Evolutionary conservation across 768 basidiomycete species (phyloP), one percentile per base, ranked within the genome.

Genomic region (Pulveroboletus ravenelii): DNA sequence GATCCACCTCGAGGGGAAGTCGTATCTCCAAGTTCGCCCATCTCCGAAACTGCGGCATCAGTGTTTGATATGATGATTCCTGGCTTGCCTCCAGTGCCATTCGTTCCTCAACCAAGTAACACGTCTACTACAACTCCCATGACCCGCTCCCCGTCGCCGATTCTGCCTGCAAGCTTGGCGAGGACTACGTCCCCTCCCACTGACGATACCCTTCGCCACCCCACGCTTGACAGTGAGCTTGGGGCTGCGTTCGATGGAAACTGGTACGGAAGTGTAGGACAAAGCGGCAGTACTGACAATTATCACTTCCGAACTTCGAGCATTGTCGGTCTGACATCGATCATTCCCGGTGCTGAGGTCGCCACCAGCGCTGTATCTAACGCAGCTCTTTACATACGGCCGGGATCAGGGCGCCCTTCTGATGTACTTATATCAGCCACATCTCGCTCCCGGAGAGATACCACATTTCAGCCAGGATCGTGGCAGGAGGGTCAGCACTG

Each of bases 141-240:
- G 6, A 63, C 66, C 9, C 58, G 20, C 20, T 23, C 62, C 7
- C 41, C 62, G 4, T 68, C 66, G 14, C 64, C 64, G 12, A 44
- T 40, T 17, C 27, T 44, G 3, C 47, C 55, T 13, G 30, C 46
- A 14, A 48, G 45, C 31, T 29, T 51, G 40, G 18, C 12, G 8
- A 57, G 57, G 15, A 48, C 37, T 20, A 27, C 45, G 15, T 56
- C 62, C 5, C 31, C 47, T 42, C 17, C 43, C 7, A 8, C 36
- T 20, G 62, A 43, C 32, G 49, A 47, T 30, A 18, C 15, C 9
- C 17, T 38, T 23, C 37, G 49, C 14, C 74, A 42, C 5, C 70
- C 63, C 10, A 74, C 80, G 2, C 72, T 86, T 1, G 78, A 78
- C 48, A 75, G 74, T 46, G 84, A 87, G 64, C 72, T 89, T 1